Base-by-base conservation (phyloP, 768 basidiomycete genomes). In the Mycena indigotica region DNA sequence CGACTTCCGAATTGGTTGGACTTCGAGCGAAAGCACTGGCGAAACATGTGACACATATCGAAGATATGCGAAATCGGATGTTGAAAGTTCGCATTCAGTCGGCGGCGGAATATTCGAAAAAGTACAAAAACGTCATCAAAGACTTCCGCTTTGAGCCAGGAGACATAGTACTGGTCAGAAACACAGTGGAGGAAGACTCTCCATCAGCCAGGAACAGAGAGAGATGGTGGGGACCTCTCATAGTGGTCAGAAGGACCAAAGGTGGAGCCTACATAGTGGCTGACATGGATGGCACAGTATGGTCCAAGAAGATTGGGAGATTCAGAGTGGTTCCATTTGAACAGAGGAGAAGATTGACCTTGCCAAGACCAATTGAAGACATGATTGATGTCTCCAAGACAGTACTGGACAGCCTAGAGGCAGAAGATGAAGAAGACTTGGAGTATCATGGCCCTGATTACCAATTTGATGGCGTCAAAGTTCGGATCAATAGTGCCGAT, bases 141-240 rank as follows among this genome's bases (percentile, higher is more conserved):
- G 56, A 72, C 19, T 72, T 53, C 53, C 32, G 67, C 21, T 78
- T 74, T 55, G 29, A 64, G 16, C 56, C 55, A 2, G 75, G 75
- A 12, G 67, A 68, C 2, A 61, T 80, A 19, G 48, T 56, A 4
- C 16, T 56, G 0, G 64, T 75, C 0, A 60, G 70, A 6, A 77
- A 80, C 52, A 71, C 72, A 2, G 25, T 40, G 0, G 61, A 71
- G 13, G 73, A 76, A 45, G 69, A 63, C 16, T 58, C 70, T 0
- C 56, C 72, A 1, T 66, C 68, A 12, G 29, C 62, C 0, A 77
- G 76, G 54, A 67, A 63, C 21, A 60, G 53, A 0, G 5, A 16
- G 4, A 21, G 65, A 1, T 78, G 76, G 48, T 51, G 71, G 3
- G 74, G 76, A 3, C 77, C 75, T 0, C 63, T 71, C 23, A 60